Evolutionary conservation across 1,284 basidiomycete genomes (phyloP), one percentile per base, ranked within the genome.

Genomic region (Serendipita sp.): DNA sequence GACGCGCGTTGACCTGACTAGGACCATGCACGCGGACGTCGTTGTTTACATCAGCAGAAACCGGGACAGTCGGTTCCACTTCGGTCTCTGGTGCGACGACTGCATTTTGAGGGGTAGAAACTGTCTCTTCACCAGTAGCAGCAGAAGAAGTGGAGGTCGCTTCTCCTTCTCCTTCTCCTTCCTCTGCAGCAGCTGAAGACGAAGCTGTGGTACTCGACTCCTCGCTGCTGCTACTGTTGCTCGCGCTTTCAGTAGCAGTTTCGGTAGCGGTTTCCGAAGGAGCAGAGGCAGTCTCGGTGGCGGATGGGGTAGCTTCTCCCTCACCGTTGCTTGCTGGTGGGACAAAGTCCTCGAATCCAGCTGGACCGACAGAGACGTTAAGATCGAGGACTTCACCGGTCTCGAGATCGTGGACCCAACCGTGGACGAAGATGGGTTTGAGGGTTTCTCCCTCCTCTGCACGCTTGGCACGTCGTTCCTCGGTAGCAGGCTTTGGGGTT

Each of bases 361-460:
- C 44, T 5, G 63, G 63, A 30, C 63, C 63, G 34, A 38, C 38
- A 15, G 63, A 64, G 26, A 62, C 30, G 22, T 64, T 55, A 2
- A 64, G 61, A 43, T 64, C 63, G 15, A 50, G 53, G 62, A 64
- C 30, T n/a, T 62, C 50, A 8, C 63, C 63, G 2, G 43, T 62
- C 15, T 49, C 47, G 35, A 64, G 60, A 41, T 64, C 63, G 43
- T 64, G 61, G 13, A 64, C 63, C 63, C 63, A 64, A 41, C 60
- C 45, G 29, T 64, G 63, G 50, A 64, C 53, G n/a, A 62, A 64
- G 17, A 64, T 61, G 29, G 53, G 43, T 12, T 17, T 17, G 41
- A 50, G 58, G 6, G 58, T 49, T 26, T n/a, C 53, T n/a, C 26
- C 53, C n/a, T 58, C 53, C 10, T 30, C 53, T 29, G 53, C 53